These are phyloP conservation scores for Aspergillus tanneri DNA, from an alignment of 2,329 filamentous ascomycete genomes.

Conservation along the genomic window DNA sequence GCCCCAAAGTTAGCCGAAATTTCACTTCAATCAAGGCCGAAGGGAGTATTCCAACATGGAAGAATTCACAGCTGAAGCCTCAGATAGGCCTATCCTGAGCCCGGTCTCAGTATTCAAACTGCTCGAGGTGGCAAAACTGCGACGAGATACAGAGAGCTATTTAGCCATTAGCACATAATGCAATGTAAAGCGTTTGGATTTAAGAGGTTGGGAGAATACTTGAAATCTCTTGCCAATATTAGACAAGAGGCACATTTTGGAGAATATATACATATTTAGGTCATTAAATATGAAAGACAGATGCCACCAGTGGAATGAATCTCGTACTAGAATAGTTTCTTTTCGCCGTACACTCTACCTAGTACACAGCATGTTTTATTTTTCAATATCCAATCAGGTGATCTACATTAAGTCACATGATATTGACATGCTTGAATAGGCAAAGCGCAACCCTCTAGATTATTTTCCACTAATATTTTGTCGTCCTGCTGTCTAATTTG, in stretches of 20 bases:
- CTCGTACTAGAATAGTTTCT: too few relatives aligned
- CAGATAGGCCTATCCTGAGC: background rate
- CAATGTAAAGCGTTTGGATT: background rate
- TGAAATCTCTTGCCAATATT: background rate
- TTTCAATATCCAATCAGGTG: too few relatives aligned
- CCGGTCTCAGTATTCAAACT: background rate
- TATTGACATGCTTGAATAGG: too few relatives aligned
- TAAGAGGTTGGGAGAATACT: background rate
- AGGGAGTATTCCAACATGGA: background rate
- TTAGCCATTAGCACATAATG: background rate
- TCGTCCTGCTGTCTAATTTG: background rate
- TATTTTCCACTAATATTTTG: too few relatives aligned
- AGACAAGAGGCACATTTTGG: too few relatives aligned
- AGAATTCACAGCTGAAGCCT: background rate
- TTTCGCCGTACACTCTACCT: too few relatives aligned
- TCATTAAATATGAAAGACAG: too few relatives aligned
- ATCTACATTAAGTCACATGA: too few relatives aligned
- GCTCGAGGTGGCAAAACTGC: background rate
- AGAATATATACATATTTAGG: too few relatives aligned
- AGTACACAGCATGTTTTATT: too few relatives aligned
- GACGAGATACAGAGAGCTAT: background rate
- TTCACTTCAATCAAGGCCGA: background rate
- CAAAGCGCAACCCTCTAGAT: too few relatives aligned
- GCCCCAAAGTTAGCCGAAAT: background rate
- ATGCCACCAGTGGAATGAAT: too few relatives aligned